phyloP scores from a whole-genome alignment of 257 asterid species.

The Rehmannia glutinosa region DNA sequence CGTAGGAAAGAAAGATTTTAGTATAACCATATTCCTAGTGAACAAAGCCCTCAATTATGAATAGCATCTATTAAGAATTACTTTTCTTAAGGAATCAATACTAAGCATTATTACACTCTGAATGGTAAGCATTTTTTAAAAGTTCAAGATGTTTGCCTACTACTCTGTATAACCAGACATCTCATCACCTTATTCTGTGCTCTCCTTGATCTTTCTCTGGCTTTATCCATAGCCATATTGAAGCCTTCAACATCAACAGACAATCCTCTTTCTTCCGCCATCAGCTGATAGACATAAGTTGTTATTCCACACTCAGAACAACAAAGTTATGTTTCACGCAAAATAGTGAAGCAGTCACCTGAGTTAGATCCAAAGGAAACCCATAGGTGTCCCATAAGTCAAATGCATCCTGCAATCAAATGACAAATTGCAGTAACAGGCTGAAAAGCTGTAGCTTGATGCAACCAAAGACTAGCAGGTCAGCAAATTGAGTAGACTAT shows the following conservation, averaged over 20 bases:
- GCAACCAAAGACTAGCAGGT: background rate
- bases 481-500: background rate
- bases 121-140: background rate
- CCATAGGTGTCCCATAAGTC: conserved; percentile 97
- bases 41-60: too few relatives aligned
- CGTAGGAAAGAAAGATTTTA: conserved; percentile 15
- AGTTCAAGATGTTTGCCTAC: conserved; percentile 2
- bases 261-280: conserved; percentile 97
- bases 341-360: conserved; percentile 42
- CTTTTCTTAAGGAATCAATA: conserved; percentile 13
- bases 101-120: background rate
- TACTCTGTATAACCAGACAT: conserved; percentile 11
- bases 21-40: conserved; percentile 13
- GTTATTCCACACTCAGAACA: conserved; percentile 11
- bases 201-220: conserved; percentile 90
- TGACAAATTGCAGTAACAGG: conserved; percentile 18
- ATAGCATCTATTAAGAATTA: background rate
- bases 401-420: conserved; percentile 83
- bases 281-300: conserved; percentile 47
- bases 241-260: conserved; percentile 77
- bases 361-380: conserved; percentile 96
- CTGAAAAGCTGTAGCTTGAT: background rate
- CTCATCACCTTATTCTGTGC: conserved; percentile 82
- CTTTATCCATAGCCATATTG: conserved; percentile 68
- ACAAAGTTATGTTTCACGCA: background rate